These are phyloP conservation scores for Pezicula rhizophila DNA, from an alignment of 2,329 filamentous ascomycete genomes.

Conservation along the genomic window DNA sequence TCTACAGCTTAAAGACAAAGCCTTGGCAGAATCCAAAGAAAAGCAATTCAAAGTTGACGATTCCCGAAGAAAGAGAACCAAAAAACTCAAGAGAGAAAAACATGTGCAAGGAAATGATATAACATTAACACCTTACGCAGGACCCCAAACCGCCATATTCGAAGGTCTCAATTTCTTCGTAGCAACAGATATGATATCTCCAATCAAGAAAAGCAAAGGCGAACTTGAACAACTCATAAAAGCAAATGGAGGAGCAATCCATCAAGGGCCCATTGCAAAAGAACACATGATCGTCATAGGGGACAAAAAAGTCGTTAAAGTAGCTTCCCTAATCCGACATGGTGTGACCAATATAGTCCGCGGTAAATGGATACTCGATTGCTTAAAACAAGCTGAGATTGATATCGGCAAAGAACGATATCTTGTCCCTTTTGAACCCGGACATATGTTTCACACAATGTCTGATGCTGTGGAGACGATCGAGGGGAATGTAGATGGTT, in stretches of 20 bases:
- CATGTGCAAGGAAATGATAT: slow-evolving; percentile 65
- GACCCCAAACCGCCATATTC: slow-evolving; percentile 61
- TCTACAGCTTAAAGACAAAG: slow-evolving; percentile 59
- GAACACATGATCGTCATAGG: slow-evolving; percentile 66
- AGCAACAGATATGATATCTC: slow-evolving; percentile 66
- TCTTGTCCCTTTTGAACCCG: slow-evolving; percentile 54
- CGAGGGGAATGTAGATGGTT: slow-evolving; percentile 63
- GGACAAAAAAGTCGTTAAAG: slow-evolving; percentile 75
- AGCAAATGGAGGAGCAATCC: slow-evolving; percentile 72
- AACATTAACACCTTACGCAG: slow-evolving; percentile 45
- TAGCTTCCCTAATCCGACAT: slow-evolving; percentile 72
- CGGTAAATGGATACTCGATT: slow-evolving; percentile 76
- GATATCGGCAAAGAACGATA: slow-evolving; percentile 48
- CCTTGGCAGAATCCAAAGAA: slow-evolving; percentile 64
- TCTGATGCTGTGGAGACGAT: slow-evolving; percentile 49
- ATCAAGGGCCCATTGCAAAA: slow-evolving; percentile 62
- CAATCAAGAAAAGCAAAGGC: slow-evolving; percentile 67
- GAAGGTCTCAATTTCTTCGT: slow-evolving; percentile 75
- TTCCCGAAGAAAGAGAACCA: slow-evolving; percentile 48
- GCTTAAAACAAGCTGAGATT: slow-evolving; percentile 44
- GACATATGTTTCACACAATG: slow-evolving; percentile 68
- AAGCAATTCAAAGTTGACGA: slow-evolving; percentile 76
- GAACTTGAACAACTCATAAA: slow-evolving; percentile 80
- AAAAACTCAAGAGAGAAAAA: slow-evolving; percentile 63
- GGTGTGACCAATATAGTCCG: slow-evolving; percentile 67